phyloP scores from a whole-genome alignment of 306 rosid species.

The Vicia villosa region DNA sequence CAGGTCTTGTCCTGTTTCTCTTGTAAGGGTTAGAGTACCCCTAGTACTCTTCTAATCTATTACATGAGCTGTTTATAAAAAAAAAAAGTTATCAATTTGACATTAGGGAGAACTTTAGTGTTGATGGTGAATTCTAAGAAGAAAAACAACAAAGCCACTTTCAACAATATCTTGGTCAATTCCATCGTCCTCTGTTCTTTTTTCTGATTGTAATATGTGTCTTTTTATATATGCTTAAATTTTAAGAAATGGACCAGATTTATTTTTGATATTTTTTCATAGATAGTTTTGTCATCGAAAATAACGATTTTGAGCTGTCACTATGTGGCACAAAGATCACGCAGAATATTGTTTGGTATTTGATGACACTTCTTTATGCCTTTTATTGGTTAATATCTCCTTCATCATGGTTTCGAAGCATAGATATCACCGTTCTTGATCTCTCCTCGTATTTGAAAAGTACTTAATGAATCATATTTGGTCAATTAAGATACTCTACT shows the following conservation, averaged over 20 bases:
- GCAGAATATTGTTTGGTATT: not conserved
- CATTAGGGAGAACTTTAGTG: not conserved
- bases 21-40: no score
- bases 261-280: not conserved
- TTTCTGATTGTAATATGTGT: not conserved
- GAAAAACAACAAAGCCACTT: not conserved
- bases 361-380: not conserved
- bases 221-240: no score
- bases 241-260: not conserved
- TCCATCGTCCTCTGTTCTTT: not conserved
- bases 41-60: no score
- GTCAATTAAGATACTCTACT: no score
- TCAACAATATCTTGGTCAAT: not conserved
- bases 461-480: not conserved
- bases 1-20: no score
- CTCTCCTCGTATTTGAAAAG: not conserved
- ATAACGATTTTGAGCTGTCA: not conserved
- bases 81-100: not conserved
- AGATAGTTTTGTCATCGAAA: not conserved
- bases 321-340: not conserved
- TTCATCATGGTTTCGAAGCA: not conserved
- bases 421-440: not conserved
- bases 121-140: not conserved
- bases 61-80: no score
- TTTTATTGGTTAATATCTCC: not conserved